A percentile compares a stretch with the other conserved stretches of the same genome.
phyloP scores from a whole-genome alignment of 164 flowering plant species.

The Liquidambar formosana region DNA sequence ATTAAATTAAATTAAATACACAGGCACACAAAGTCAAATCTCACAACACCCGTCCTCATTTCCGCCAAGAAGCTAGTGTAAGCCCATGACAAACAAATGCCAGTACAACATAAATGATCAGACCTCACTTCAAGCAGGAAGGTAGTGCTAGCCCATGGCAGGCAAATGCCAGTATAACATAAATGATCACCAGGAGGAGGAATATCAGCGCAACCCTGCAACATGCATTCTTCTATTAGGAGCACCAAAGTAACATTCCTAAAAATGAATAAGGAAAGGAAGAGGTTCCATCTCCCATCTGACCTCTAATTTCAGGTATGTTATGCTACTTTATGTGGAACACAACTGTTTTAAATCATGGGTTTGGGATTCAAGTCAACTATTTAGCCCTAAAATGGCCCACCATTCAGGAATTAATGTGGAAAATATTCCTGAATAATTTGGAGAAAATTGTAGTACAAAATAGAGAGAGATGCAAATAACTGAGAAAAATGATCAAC shows the following conservation, averaged over 20 bases:
- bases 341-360: neutral
- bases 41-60: conserved; percentile 7
- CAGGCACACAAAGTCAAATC: neutral
- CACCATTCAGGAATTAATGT: no score
- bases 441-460: no score
- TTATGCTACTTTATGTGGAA: neutral
- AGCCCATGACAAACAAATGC: conserved; percentile 60
- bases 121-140: conserved; percentile 41
- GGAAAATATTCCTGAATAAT: no score
- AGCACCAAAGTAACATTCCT: neutral
- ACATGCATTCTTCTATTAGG: conserved; percentile 6
- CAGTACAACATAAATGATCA: conserved; percentile 42
- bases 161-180: conserved; percentile 47
- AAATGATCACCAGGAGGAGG: conserved; percentile 41
- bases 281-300: neutral
- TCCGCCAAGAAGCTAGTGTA: conserved; percentile 52
- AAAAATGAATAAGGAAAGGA: neutral
- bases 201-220: conserved; percentile 50
- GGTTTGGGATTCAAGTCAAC: neutral
- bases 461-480: no score
- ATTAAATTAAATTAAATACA: neutral
- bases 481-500: no score
- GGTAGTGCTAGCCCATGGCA: no score
- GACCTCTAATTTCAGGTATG: neutral
- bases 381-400: no score